Base-by-base conservation (phyloP, 441 rosid species). In the Flueggea neowawraea region DNA sequence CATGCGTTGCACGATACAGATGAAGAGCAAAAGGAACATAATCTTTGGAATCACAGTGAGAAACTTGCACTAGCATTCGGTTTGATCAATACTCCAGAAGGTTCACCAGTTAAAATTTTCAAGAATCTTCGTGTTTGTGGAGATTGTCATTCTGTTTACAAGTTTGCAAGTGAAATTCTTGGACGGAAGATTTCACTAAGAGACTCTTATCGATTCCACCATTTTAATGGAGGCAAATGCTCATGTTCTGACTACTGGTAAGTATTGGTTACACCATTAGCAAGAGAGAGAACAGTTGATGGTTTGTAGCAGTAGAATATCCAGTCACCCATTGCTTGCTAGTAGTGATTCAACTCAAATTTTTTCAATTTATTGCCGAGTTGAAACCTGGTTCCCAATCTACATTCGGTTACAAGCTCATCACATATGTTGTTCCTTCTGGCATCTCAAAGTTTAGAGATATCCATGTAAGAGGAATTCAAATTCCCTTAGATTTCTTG, bases 21-120 rank as follows among this genome's bases (percentile, higher is more conserved):
- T 71, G 97, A 86, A 62, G 96, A 91, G 72, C 91, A 88, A 36
- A 91, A 86, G 69, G 97, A 88, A 61, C 94, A 88, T 17, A 82
- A 80, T 70, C 88, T 91, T 48, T 89, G 97, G 97, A 82, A 82
- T 65, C 96, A 89, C 64, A 87, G 96, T 44, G 96, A 89, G 76
- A 84, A 92, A 80, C 82, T 91, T 0, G 97, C 97, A 6, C 94
- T 91, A 51, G 90, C 90, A 16, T 91, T 78, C 52, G 79, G 80
- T n/a, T 71, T 91, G 79, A 81, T 86, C n/a, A 86, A 61, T 33
- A 72, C 82, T 32, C 87, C 91, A 5, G 85, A 79, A 64, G 75
- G 79, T 72, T 75, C 85, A 14, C 69, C 88, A 8, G 36, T 88
- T 51, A 80, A 79, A 73, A 71, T 89, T 72, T 89, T 88, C 77